Evolutionary conservation across 306 rosid species (phyloP).

Genomic region (Vigna nakashimae): DNA sequence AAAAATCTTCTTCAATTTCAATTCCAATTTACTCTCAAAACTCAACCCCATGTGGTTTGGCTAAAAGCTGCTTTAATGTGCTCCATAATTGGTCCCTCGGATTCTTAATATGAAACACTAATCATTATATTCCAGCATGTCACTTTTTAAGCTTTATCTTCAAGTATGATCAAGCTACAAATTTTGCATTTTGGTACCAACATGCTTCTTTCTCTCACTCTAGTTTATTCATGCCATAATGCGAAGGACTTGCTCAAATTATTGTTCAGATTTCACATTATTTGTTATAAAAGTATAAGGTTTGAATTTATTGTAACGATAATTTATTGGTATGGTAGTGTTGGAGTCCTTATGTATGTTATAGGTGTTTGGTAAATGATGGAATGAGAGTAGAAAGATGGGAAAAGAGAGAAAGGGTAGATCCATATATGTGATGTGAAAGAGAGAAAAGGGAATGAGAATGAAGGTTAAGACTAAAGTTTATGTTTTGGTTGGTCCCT

Average conservation of each 20-base stretch:
- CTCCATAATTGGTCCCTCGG: conserved; percentile 40
- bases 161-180: conserved; percentile 7
- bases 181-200: conserved; percentile 2
- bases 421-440: not conserved
- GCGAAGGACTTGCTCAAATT: not conserved
- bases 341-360: too few relatives aligned
- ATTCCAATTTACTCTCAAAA: not conserved
- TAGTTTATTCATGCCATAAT: not conserved
- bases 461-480: not conserved
- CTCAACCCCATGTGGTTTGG: not conserved
- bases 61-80: not conserved
- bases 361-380: too few relatives aligned
- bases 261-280: too few relatives aligned
- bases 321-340: too few relatives aligned
- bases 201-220: conserved; percentile 30
- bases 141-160: conserved; percentile 7
- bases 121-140: conserved; percentile 26
- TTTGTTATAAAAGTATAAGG: too few relatives aligned
- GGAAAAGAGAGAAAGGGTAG: not conserved
- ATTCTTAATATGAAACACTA: conserved; percentile 34
- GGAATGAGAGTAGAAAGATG: conserved; percentile 28
- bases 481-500: conserved; percentile 21
- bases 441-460: not conserved
- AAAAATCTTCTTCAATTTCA: not conserved
- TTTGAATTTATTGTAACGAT: too few relatives aligned